These are phyloP conservation scores for Erigeron philadelphicus DNA, from an alignment of 140 eudicot species.

Conservation along the genomic window DNA sequence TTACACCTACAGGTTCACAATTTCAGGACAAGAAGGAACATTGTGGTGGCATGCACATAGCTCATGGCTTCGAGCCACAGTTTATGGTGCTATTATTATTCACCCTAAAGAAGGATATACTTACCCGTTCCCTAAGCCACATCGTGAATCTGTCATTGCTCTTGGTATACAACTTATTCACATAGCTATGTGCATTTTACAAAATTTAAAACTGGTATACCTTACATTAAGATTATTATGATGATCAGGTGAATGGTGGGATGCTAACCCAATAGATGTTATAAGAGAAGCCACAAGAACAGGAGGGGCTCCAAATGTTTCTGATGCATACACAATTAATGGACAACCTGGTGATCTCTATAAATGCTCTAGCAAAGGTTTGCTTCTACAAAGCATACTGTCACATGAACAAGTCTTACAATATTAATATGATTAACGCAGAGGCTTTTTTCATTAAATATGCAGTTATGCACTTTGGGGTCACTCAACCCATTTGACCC, in stretches of 20 bases:
- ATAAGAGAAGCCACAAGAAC: constrained; percentile 73
- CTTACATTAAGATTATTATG: constrained; percentile 19
- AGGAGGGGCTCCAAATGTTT: constrained; percentile 85
- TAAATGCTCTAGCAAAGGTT: constrained; percentile 82
- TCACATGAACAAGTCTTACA: too few species aligned
- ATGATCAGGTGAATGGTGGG: constrained; percentile 95
- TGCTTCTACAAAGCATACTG: constrained; percentile 21
- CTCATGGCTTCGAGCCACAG: constrained; percentile 90
- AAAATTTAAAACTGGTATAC: background rate
- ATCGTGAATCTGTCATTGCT: constrained; percentile 59
- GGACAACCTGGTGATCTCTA: constrained; percentile 98
- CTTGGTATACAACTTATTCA: constrained; percentile 45
- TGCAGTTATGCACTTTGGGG: too few species aligned
- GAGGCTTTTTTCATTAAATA: too few species aligned
- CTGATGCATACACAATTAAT: constrained; percentile 92
- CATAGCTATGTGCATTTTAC: background rate
- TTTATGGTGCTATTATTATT: constrained; percentile 74
- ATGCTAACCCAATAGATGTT: constrained; percentile 70
- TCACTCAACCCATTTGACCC: too few species aligned
- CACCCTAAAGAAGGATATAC: constrained; percentile 63
- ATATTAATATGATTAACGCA: too few species aligned
- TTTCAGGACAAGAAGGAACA: constrained; percentile 87
- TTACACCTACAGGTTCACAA: constrained; percentile 72
- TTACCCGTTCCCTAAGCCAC: constrained; percentile 83
- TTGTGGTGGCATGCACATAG: constrained; percentile 99